Conservation (phyloP, 2,329 filamentous ascomycete genomes). For the Ascosphaera apis region DNA sequence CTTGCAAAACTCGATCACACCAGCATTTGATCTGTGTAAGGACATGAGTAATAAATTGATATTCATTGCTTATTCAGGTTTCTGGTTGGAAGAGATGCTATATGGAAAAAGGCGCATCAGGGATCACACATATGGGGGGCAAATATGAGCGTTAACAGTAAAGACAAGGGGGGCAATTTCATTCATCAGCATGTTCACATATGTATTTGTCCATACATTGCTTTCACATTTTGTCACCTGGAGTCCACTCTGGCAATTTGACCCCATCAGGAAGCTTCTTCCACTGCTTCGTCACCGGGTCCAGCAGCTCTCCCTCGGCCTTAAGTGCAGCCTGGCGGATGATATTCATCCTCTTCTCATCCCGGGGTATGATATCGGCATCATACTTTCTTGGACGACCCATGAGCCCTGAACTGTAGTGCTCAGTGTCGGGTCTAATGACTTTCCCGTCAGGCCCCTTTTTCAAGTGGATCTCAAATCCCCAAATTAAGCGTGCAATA, state of each 20-base stretch:
- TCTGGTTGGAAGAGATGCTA: no score
- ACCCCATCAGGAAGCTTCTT: background rate
- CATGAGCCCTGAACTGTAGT: slow-evolving; percentile 3
- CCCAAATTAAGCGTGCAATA: slow-evolving; percentile 30
- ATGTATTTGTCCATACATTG: no score
- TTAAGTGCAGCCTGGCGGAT: slow-evolving; percentile 1
- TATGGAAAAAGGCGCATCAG: no score
- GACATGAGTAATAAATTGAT: no score
- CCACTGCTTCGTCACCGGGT: slow-evolving; percentile 3
- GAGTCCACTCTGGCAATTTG: background rate
- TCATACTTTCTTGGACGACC: slow-evolving; percentile 3
- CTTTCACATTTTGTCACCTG: no score
- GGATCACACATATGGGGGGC: no score
- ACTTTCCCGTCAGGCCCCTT: slow-evolving; percentile 3
- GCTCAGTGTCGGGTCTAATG: slow-evolving; percentile 5
- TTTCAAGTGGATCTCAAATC: slow-evolving; percentile 8
- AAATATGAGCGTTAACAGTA: no score
- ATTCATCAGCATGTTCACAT: no score
- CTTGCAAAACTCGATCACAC: no score
- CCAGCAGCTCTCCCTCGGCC: slow-evolving; percentile 1
- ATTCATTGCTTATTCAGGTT: no score
- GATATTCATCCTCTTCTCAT: slow-evolving; percentile 4
- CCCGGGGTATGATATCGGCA: slow-evolving; percentile 1
- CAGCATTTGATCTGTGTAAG: no score
- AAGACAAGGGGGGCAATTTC: no score